phyloP scores from a whole-genome alignment of 805 yeast species.

The Hanseniaspora jakobsenii region DNA sequence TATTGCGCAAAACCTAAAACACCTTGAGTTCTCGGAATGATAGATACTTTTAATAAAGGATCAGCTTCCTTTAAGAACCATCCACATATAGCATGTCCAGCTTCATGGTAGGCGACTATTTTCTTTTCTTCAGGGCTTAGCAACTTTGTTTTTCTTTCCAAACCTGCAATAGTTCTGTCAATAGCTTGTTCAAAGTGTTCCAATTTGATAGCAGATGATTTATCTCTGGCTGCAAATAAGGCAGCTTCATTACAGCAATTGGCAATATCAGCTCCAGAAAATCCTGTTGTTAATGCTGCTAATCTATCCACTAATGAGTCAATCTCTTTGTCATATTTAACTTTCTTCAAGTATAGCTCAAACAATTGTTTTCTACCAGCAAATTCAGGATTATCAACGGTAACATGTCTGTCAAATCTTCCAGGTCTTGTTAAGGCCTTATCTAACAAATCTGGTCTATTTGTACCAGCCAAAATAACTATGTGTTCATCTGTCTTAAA shows the following conservation, averaged over 20 bases:
- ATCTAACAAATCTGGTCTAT: constrained; percentile 82
- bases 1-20: constrained; percentile 95
- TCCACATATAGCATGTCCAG: constrained; percentile 94
- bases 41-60: constrained; percentile 84
- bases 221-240: constrained; percentile 74
- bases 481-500: constrained; percentile 79
- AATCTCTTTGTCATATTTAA: constrained; percentile 38
- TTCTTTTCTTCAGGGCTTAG: constrained; percentile 69
- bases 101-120: constrained; percentile 88
- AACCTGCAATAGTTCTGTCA: constrained; percentile 90
- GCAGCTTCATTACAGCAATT: constrained; percentile 93
- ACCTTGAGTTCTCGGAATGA: constrained; percentile 88
- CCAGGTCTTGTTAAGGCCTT: constrained; percentile 89
- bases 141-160: constrained; percentile 72
- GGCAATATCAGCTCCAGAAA: constrained; percentile 93
- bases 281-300: constrained; percentile 89
- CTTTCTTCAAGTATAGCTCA: constrained; percentile 59
- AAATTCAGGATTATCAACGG: constrained; percentile 75
- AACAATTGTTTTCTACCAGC: constrained; percentile 83
- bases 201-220: constrained; percentile 48
- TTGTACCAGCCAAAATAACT: constrained; percentile 90
- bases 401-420: constrained; percentile 80
- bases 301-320: constrained; percentile 67
- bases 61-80: constrained; percentile 84
- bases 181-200: constrained; percentile 82